Percentiles rank a stretch among this genome's conserved stretches.
Conservation (phyloP, 805 yeast species). For the Kuraishia ogatae region DNA sequence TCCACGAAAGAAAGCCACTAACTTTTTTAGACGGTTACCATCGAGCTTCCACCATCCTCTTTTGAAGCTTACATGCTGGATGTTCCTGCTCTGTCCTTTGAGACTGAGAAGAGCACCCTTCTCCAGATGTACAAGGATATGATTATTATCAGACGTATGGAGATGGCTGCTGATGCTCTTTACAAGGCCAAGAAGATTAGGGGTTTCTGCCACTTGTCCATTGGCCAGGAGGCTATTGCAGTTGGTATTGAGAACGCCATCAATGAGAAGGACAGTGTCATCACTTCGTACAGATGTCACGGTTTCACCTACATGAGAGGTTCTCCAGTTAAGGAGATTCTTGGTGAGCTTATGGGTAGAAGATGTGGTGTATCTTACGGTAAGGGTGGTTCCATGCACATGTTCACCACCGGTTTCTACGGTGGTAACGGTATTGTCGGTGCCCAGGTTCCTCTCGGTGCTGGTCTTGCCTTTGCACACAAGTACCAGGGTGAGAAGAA, state of each 20-base stretch:
- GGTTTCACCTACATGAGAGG: constrained; percentile 98
- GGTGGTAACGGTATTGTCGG: constrained; percentile 99
- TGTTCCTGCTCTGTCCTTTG: constrained; percentile 61
- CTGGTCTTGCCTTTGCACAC: constrained; percentile 98
- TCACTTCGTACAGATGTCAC: constrained; percentile 98
- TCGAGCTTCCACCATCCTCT: constrained; percentile 69
- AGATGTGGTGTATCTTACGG: constrained; percentile 93
- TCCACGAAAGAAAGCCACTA: no score
- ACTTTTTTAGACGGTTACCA: constrained; percentile 19
- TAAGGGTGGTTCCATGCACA: constrained; percentile 99
- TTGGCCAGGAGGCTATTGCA: constrained; percentile 98
- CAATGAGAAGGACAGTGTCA: constrained; percentile 75
- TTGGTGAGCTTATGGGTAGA: constrained; percentile 96
- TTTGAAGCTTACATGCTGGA: constrained; percentile 81
- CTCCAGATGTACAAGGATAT: constrained; percentile 95
- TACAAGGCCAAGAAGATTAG: constrained; percentile 98
- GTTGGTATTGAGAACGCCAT: constrained; percentile 97
- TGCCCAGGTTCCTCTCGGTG: constrained; percentile 97
- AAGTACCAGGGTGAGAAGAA: constrained; percentile 75
- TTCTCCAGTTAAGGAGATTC: constrained; percentile 77
- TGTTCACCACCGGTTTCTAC: constrained; percentile 91
- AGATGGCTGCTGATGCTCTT: constrained; percentile 96
- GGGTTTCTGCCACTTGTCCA: constrained; percentile 98
- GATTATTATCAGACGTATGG: constrained; percentile 93
- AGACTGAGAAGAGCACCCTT: constrained; percentile 72